These are phyloP conservation scores for Diaporthe citriasiana DNA, from an alignment of 2,329 filamentous ascomycete genomes.

Conservation along the genomic window DNA sequence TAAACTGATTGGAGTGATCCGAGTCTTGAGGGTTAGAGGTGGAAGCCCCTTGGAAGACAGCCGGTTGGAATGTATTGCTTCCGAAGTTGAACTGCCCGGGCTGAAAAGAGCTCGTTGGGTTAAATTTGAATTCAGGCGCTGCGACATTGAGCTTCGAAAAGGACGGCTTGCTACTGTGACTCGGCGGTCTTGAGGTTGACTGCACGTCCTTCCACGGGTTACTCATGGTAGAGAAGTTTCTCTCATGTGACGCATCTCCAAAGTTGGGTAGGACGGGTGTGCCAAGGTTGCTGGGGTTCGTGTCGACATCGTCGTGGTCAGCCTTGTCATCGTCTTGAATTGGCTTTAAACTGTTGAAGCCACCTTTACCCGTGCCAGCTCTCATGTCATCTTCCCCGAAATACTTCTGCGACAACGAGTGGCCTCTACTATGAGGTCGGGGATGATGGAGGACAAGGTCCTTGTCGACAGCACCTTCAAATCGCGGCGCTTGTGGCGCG, in stretches of 20 bases:
- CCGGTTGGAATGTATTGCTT: slow-evolving; percentile 62
- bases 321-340: slow-evolving; percentile 65
- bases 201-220: slow-evolving; percentile 74
- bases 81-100: slow-evolving; percentile 66
- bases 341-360: slow-evolving; percentile 55
- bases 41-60: slow-evolving; percentile 59
- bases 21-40: slow-evolving; percentile 53
- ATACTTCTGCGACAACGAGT: slow-evolving; percentile 78
- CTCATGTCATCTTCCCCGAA: slow-evolving; percentile 68
- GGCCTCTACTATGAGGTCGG: slow-evolving; percentile 79
- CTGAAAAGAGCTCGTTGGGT: slow-evolving; percentile 66
- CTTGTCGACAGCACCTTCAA: slow-evolving; percentile 66
- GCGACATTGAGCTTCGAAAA: slow-evolving; percentile 88
- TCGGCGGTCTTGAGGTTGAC: slow-evolving; percentile 60
- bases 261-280: slow-evolving; percentile 70
- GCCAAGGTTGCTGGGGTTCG: slow-evolving; percentile 79
- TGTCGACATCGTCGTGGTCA: slow-evolving; percentile 74
- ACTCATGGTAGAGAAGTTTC: slow-evolving; percentile 68
- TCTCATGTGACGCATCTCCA: slow-evolving; percentile 64
- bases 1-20: slow-evolving; percentile 57
- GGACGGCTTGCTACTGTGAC: slow-evolving; percentile 78
- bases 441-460: slow-evolving; percentile 77
- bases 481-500: slow-evolving; percentile 61
- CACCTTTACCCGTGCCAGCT: slow-evolving; percentile 55
- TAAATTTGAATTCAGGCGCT: slow-evolving; percentile 90